Evolutionary conservation across 2,329 filamentous ascomycete genomes (phyloP), one percentile per base, ranked within the genome.

Genomic region (Aspergillus transmontanensis): DNA sequence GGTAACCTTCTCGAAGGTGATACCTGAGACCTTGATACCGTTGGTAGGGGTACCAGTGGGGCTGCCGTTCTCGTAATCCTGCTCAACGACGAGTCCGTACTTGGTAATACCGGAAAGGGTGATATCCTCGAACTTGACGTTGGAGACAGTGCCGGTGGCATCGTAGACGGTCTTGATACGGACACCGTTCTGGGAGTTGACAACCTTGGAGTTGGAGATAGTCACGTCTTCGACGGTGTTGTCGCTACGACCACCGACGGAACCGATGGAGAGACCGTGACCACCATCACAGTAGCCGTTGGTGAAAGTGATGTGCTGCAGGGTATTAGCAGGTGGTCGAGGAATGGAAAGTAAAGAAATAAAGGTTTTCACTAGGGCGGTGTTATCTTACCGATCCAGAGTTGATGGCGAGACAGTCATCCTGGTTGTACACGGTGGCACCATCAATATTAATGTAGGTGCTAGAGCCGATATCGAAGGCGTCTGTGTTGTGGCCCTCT

Each of bases 361-460:
- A 26, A 26, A 26, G 23, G 26, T 1, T 50, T 12, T 6, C 12
- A 3, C 32, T 19, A n/a, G 21, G 10, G 16, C 4, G 28, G 7
- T 16, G 39, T 19, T 50, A 7, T 12, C 67, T 34, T 63, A 75
- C 72, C 48, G 71, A 68, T 30, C 82, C 83, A 2, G 83, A 86
- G 77, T 87, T 88, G 64, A 86, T 72, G 30, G 86, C 85, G 9
- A 88, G 78, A 67, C 86, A 88, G 70, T 88, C 86, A 63, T 88
- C 86, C 75, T 88, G 86, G 78, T 88, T 88, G 72, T 85, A 81
- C 60, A 88, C 80, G 39, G 78, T 80, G 46, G 84, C 84, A 43
- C 82, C 82, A 21, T 78, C 79, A 64, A 88, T 87, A 62, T 78
- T 81, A 28, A 88, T 78, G 46, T 79, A 79, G 26, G 71, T 78